These are phyloP conservation scores for Endoconidiophora laricicola DNA, from an alignment of 2,329 filamentous ascomycete species.

Conservation along the genomic window DNA sequence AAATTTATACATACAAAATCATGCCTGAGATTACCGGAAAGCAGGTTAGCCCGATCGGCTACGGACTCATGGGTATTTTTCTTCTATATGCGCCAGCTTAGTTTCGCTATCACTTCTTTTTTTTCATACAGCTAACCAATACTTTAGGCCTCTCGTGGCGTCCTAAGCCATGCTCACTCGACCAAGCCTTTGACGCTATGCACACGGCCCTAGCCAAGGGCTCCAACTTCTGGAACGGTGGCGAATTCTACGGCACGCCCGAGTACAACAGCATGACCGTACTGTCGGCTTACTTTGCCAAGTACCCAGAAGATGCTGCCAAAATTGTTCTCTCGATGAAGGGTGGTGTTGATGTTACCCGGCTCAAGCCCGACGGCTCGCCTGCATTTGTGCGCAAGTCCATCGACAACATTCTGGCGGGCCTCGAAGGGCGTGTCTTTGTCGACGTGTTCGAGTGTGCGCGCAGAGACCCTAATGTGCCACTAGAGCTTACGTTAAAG, in stretches of 20 bases:
- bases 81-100: background rate
- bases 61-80: slow-evolving; percentile 35
- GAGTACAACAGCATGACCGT: slow-evolving; percentile 42
- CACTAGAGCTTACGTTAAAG: slow-evolving; percentile 28
- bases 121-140: background rate
- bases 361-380: slow-evolving; percentile 30
- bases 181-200: slow-evolving; percentile 37
- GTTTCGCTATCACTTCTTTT: background rate
- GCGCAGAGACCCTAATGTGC: slow-evolving; percentile 34
- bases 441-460: slow-evolving; percentile 45
- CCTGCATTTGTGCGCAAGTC: slow-evolving; percentile 37
- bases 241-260: slow-evolving; percentile 46
- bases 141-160: slow-evolving; percentile 28
- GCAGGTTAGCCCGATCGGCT: slow-evolving; percentile 33
- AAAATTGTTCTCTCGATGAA: slow-evolving; percentile 48
- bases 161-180: slow-evolving; percentile 23
- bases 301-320: slow-evolving; percentile 45
- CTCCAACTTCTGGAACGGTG: slow-evolving; percentile 42
- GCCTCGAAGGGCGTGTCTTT: slow-evolving; percentile 37
- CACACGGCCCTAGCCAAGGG: slow-evolving; percentile 31
- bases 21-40: slow-evolving; percentile 25
- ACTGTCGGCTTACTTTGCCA: slow-evolving; percentile 43
- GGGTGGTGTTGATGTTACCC: slow-evolving; percentile 28
- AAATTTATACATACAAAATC: background rate
- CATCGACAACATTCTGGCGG: slow-evolving; percentile 37